A percentile compares a stretch with the other conserved stretches of the same genome.
phyloP scores from a whole-genome alignment of 1,284 basidiomycete genomes.

The Papiliotrema nemorosa region DNA sequence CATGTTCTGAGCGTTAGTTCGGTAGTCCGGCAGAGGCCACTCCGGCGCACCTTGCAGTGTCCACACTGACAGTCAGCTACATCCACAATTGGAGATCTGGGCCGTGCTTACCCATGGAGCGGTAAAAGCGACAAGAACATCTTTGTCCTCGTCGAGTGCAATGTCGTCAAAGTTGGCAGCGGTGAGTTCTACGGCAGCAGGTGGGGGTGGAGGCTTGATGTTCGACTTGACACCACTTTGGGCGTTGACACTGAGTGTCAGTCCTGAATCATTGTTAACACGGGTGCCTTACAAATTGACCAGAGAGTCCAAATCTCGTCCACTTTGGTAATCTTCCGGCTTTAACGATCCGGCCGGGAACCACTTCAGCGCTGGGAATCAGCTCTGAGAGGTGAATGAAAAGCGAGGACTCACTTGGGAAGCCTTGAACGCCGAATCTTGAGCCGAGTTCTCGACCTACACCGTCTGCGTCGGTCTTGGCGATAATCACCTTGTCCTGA shows the following conservation, averaged over 20 bases:
- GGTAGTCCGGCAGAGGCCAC: background rate
- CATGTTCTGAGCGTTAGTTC: slow-evolving; percentile 54
- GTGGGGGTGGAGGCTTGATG: slow-evolving; percentile 78
- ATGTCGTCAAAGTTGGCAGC: slow-evolving; percentile 69
- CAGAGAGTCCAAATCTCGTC: slow-evolving; percentile 75
- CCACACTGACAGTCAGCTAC: slow-evolving; percentile 56
- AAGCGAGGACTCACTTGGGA: slow-evolving; percentile 64
- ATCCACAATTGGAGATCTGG: background rate
- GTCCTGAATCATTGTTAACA: background rate
- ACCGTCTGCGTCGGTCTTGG: slow-evolving; percentile 91
- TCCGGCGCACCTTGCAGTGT: slow-evolving; percentile 41
- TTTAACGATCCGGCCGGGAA: slow-evolving; percentile 66
- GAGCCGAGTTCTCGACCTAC: slow-evolving; percentile 58
- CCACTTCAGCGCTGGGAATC: slow-evolving; percentile 75
- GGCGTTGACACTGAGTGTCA: slow-evolving; percentile 59
- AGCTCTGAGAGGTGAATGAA: slow-evolving; percentile 6
- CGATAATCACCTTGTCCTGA: slow-evolving; percentile 74
- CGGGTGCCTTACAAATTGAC: slow-evolving; percentile 62
- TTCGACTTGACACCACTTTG: slow-evolving; percentile 78
- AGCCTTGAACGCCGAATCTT: slow-evolving; percentile 73
- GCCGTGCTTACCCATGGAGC: slow-evolving; percentile 54
- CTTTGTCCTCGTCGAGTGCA: slow-evolving; percentile 68
- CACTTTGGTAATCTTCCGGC: slow-evolving; percentile 68
- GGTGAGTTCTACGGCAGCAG: slow-evolving; percentile 67
- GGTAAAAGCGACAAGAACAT: slow-evolving; percentile 88